Base-by-base conservation (phyloP, 2,329 filamentous ascomycete species). In the Phoma sp. region DNA sequence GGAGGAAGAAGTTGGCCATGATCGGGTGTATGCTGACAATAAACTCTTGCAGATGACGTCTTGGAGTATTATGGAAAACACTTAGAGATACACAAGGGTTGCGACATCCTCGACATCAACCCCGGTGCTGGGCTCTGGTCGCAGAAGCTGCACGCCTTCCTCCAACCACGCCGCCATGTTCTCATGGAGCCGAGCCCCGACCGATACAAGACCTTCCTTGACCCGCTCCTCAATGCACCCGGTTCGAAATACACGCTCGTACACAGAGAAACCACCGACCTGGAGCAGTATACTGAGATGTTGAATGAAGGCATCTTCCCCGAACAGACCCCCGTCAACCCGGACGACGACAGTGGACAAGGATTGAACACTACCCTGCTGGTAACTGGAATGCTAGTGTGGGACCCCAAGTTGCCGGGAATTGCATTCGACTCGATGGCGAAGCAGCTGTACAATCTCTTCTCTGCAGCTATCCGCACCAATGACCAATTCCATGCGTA, bases 31-130 rank as follows among this genome's bases (percentile, higher is more conserved):
- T 40, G 30, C 64, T 60, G 33, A 66, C 48, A 56, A 33, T 18
- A 28, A 33, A 2, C 21, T 36, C 18, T 37, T 33, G 33, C 50
- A 87, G 89, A 92, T 67, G 87, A 93, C 64, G 78, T 90, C 12
- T 65, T 96, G 38, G 71, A 84, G 6, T 90, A 90, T 56, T 77
- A 96, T n/a, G 85, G 83, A 2, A 82, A 84, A 1, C 86, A 86
- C 2, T 81, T 98, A 15, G 77, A 85, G 28, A 83, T 85, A 37
- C 88, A 95, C 73, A 78, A 81, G 42, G 90, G 91, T 47, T 92
- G 93, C 75, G 92, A 96, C 66, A 83, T 98, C 37, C 79, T 99
- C 65, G 93, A 98, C 69, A 79, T 96, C 50, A 91, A 93, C 72
- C 93, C 93, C 0, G 92, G 92, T 12, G 78, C 78, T 1, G 91